These are phyloP conservation scores for Neoconidiobolus thromboides DNA, from an alignment of 371 early-diverging fungal species.

Conservation along the genomic window DNA sequence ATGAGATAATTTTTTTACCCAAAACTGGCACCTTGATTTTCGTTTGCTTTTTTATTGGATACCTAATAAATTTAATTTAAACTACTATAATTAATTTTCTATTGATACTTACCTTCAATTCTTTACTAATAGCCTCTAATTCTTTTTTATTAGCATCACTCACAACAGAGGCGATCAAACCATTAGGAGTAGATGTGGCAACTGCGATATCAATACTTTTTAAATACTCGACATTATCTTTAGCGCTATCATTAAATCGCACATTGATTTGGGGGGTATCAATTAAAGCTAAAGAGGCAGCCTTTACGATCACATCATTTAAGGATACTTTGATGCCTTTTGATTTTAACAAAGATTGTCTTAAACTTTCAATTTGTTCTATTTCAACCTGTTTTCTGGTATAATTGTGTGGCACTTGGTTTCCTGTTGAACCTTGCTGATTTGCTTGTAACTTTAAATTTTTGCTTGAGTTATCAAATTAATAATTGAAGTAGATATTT, in stretches of 20 bases:
- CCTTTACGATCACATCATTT: constrained; percentile 96
- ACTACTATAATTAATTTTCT: too few relatives aligned
- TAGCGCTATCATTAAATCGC: neutral
- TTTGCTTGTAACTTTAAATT: neutral
- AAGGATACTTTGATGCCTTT: constrained; percentile 76
- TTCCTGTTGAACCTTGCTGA: constrained; percentile 11
- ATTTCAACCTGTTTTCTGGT: constrained; percentile 13
- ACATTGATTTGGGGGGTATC: constrained; percentile 91
- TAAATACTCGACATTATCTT: constrained; percentile 24
- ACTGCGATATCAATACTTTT: constrained; percentile 81
- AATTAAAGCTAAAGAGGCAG: constrained; percentile 70
- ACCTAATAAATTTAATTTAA: too few relatives aligned
- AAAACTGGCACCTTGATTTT: too few relatives aligned
- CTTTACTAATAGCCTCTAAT: constrained; percentile 59
- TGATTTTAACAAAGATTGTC: constrained; percentile 14
- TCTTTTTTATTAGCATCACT: constrained; percentile 66
- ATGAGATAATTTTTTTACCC: too few relatives aligned
- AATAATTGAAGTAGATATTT: neutral
- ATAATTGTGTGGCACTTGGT: constrained; percentile 84
- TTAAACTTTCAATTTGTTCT: too few relatives aligned
- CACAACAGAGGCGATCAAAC: constrained; percentile 92
- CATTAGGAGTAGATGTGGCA: constrained; percentile 84
- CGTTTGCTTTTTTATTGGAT: too few relatives aligned
- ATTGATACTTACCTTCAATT: constrained; percentile 3
- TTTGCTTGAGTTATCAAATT: neutral